These are phyloP conservation scores for Tolypocladium pustulatum DNA, from an alignment of 2,329 filamentous ascomycete genomes.

Conservation along the genomic window DNA sequence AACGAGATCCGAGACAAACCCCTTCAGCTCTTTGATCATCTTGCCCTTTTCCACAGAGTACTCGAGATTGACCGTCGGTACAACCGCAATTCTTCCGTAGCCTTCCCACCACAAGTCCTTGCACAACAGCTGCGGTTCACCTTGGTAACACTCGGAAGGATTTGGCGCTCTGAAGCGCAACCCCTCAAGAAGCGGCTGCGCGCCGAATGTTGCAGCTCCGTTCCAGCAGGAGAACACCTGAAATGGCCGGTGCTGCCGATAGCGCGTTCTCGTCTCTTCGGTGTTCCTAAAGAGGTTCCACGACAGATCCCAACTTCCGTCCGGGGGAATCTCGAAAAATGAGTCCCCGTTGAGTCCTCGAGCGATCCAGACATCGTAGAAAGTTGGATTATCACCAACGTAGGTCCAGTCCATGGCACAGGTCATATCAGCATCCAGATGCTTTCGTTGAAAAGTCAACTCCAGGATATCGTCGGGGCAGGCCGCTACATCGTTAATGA, in stretches of 20 bases:
- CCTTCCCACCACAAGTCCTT: conserved; percentile 45
- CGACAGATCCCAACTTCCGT: conserved; percentile 36
- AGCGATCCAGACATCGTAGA: conserved; percentile 48
- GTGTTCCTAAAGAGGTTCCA: conserved; percentile 45
- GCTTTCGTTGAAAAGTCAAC: conserved; percentile 34
- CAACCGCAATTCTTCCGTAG: conserved; percentile 41
- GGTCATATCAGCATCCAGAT: conserved; percentile 40
- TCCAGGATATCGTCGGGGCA: conserved; percentile 49
- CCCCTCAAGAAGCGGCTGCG: conserved; percentile 31
- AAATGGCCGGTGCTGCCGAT: conserved; percentile 31
- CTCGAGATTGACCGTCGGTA: conserved; percentile 44
- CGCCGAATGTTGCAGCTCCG: conserved; percentile 38
- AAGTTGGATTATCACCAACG: conserved; percentile 30
- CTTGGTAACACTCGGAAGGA: conserved; percentile 37
- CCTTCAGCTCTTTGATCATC: conserved; percentile 38
- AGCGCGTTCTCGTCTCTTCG: conserved; percentile 19
- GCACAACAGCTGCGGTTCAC: conserved; percentile 44
- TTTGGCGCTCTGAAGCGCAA: conserved; percentile 32
- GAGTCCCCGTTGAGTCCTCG: conserved; percentile 40
- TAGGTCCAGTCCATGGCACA: conserved; percentile 51
- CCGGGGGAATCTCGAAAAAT: conserved; percentile 42
- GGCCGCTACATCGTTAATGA: conserved; percentile 42
- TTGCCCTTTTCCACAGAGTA: conserved; percentile 35
- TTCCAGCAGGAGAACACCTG: conserved; percentile 55
- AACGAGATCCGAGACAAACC: conserved; percentile 30